Percentiles rank a stretch among this genome's conserved stretches.
These are phyloP conservation scores for Agaricus subrufescens DNA, from an alignment of 768 basidiomycete species.

Conservation along the genomic window DNA sequence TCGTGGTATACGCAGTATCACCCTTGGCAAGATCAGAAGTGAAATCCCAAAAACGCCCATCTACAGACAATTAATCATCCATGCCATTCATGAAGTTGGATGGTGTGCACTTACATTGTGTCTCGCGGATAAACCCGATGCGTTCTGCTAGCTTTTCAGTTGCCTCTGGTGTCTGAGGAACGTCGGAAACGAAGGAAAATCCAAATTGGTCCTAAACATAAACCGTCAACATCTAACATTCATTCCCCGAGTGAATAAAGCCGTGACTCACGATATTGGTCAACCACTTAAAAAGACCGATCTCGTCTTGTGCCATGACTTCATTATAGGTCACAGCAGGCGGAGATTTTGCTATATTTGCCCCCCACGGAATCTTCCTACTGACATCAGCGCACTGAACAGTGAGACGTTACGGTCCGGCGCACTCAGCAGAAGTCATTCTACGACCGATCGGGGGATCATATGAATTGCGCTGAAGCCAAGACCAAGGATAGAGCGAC, in stretches of 20 bases:
- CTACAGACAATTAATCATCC: conserved; percentile 28
- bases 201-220: conserved; percentile 70
- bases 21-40: conserved; percentile 87
- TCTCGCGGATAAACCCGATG: conserved; percentile 88
- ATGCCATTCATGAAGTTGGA: not conserved
- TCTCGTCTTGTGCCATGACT: conserved; percentile 60
- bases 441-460: conserved; percentile 52
- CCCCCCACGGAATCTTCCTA: conserved; percentile 79
- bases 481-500: conserved; percentile 87
- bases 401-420: conserved; percentile 6
- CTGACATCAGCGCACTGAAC: not conserved
- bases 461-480: conserved; percentile 76
- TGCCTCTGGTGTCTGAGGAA: conserved; percentile 75
- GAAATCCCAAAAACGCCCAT: conserved; percentile 97
- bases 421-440: conserved; percentile 39
- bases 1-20: conserved; percentile 90
- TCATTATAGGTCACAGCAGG: conserved; percentile 73
- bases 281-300: conserved; percentile 77
- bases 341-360: conserved; percentile 66
- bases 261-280: conserved; percentile 62
- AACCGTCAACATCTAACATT: not conserved
- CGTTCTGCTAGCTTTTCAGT: conserved; percentile 75
- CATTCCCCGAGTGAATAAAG: not conserved
- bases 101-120: conserved; percentile 37
- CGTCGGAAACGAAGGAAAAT: conserved; percentile 81